Evolutionary conservation across 2,329 filamentous ascomycete species (phyloP).

Genomic region (Diaporthe nobilis): DNA sequence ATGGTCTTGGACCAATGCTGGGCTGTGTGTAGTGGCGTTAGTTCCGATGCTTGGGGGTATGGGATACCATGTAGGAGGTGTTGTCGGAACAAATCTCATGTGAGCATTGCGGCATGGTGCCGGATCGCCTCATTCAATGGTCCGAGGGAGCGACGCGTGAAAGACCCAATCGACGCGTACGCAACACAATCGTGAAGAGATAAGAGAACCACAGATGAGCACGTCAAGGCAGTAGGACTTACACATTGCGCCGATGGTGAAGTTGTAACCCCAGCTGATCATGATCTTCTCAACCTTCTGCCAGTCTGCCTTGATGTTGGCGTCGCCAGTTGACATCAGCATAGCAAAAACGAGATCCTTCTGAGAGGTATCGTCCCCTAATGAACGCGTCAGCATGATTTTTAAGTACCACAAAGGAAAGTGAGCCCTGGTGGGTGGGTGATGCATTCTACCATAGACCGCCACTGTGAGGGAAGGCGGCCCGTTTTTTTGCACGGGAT

Average conservation of each 20-base stretch:
- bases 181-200: neutral
- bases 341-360: slow-evolving; percentile 40
- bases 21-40: neutral
- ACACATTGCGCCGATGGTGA: slow-evolving; percentile 39
- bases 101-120: neutral
- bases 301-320: slow-evolving; percentile 37
- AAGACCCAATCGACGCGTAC: neutral
- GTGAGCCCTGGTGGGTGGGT: neutral
- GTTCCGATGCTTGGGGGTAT: neutral
- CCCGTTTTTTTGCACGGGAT: neutral
- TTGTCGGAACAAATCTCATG: neutral
- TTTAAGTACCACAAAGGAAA: neutral
- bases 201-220: neutral
- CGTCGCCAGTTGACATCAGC: slow-evolving; percentile 37
- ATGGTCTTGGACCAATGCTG: slow-evolving; percentile 41
- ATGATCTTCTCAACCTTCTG: slow-evolving; percentile 34
- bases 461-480: neutral
- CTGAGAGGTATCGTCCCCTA: slow-evolving; percentile 38
- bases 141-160: neutral
- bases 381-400: neutral
- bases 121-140: neutral
- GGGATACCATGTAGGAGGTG: too few species aligned
- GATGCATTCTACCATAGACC: too few species aligned
- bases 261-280: slow-evolving; percentile 36
- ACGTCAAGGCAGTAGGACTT: slow-evolving; percentile 2